phyloP scores from a whole-genome alignment of 2,329 filamentous ascomycete genomes.

The Pseudogymnoascus sp. region DNA sequence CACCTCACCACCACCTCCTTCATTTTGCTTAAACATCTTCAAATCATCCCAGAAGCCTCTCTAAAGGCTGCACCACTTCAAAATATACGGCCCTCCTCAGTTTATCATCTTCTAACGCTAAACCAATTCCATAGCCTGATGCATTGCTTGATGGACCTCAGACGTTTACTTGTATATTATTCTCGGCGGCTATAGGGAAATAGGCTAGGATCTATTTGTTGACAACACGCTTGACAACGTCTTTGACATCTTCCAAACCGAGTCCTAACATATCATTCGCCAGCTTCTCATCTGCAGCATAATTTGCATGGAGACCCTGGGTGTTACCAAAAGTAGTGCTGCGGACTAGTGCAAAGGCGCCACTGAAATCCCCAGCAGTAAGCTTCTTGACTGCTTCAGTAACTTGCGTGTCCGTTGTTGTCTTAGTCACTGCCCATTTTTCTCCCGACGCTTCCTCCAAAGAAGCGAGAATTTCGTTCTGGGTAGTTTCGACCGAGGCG shows the following conservation, averaged over 20 bases:
- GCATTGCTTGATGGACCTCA: background rate
- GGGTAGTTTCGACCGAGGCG: slow-evolving; percentile 27
- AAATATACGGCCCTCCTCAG: too few relatives aligned
- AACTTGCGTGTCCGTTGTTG: slow-evolving; percentile 14
- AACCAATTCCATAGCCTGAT: too few relatives aligned
- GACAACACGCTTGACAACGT: slow-evolving; percentile 17
- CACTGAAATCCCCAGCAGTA: slow-evolving; percentile 20
- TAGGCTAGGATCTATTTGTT: background rate
- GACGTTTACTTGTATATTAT: background rate
- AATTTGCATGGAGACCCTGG: slow-evolving; percentile 20
- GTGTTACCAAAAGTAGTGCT: slow-evolving; percentile 20
- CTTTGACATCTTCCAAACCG: slow-evolving; percentile 19
- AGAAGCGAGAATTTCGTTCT: slow-evolving; percentile 27
- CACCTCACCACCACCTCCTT: too few relatives aligned
- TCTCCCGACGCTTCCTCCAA: slow-evolving; percentile 25
- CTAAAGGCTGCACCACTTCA: too few relatives aligned
- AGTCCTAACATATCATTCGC: slow-evolving; percentile 23
- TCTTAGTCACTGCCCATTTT: slow-evolving; percentile 22
- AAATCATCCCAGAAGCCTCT: too few relatives aligned
- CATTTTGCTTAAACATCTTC: too few relatives aligned
- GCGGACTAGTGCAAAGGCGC: slow-evolving; percentile 21
- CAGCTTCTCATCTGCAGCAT: slow-evolving; percentile 20
- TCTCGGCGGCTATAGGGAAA: background rate
- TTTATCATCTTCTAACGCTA: too few relatives aligned
- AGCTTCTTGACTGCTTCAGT: slow-evolving; percentile 17